Base-by-base conservation (phyloP, 2,329 filamentous ascomycete genomes). In the Trichoderma sp. region DNA sequence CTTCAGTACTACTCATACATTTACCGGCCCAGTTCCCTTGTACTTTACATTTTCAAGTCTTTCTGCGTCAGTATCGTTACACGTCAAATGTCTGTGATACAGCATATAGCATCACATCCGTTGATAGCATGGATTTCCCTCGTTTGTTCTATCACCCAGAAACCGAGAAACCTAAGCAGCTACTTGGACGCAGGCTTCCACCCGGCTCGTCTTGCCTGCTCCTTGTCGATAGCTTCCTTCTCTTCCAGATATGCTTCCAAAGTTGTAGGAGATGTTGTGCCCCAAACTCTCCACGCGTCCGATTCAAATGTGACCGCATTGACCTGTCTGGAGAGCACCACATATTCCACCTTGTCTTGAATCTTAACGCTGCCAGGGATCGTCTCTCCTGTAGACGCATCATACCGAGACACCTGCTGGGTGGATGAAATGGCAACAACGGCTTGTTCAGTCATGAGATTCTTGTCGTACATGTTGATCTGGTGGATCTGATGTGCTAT, bases 271-370 rank as follows among this genome's bases (percentile, higher is more conserved):
- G 85, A 79, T 34, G 88, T 82, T 23, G 88, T 91, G 15, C 91
- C 91, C 87, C 90, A 91, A 65, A 93, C 79, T 77, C 83, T 85
- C 91, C 91, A 93, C 3, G 85, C 82, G 32, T 79, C 81, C 70
- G 84, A 79, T 77, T 82, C 78, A 74, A 82, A 87, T 23, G 86
- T 87, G 68, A 77, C 79, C 61, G 80, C 81, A 76, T 85, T 81
- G 57, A 87, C 73, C 34, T 80, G 71, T 32, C 84, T 77, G 76
- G 89, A 88, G 59, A 93, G 74, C 50, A 92, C 90, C 5, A 93
- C 74, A 76, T 93, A 88, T 82, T 94, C 92, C 2, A 85, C 79
- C 75, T 90, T 84, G 64, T 87, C 82, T 76, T 87, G 85, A 74
- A 86, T 82, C 76, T 85, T 84, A 58, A 84, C 83, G 72, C 81